phyloP scores from a whole-genome alignment of 2,329 filamentous ascomycete species.

The Coniochaeta hoffmannii region DNA sequence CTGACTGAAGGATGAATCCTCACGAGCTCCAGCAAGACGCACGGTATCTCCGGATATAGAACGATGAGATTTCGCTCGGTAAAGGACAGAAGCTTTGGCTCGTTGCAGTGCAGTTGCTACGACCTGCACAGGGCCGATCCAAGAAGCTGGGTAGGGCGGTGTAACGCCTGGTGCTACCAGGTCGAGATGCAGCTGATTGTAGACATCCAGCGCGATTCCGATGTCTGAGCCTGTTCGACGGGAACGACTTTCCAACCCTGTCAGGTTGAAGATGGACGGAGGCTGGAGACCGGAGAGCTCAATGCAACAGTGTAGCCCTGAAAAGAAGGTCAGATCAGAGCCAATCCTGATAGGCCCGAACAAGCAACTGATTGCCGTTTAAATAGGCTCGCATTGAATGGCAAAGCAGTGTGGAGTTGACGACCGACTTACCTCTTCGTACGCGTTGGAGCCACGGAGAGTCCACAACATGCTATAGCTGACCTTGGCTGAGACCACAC shows the following conservation, averaged over 20 bases:
- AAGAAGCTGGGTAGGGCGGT: background rate
- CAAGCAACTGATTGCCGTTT: background rate
- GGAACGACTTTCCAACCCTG: background rate
- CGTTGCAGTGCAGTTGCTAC: background rate
- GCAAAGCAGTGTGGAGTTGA: background rate
- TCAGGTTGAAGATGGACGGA: background rate
- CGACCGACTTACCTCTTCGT: background rate
- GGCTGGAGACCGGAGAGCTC: too few species aligned
- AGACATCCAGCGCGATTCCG: too few species aligned
- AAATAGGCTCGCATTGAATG: too few species aligned
- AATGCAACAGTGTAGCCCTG: background rate
- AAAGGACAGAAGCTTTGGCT: background rate
- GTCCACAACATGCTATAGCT: too few species aligned
- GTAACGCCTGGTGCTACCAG: constrained; percentile 1
- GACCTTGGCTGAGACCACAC: too few species aligned
- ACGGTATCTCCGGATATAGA: background rate
- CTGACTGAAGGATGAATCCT: background rate
- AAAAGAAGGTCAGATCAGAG: background rate
- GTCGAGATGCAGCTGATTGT: background rate
- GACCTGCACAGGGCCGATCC: background rate
- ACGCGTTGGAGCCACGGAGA: too few species aligned
- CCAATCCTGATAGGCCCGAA: background rate
- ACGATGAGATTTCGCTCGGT: background rate
- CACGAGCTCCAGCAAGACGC: background rate
- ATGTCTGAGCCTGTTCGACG: too few species aligned